phyloP scores from a whole-genome alignment of 495 filamentous ascomycete species.

The Lasiosphaeria ovina region DNA sequence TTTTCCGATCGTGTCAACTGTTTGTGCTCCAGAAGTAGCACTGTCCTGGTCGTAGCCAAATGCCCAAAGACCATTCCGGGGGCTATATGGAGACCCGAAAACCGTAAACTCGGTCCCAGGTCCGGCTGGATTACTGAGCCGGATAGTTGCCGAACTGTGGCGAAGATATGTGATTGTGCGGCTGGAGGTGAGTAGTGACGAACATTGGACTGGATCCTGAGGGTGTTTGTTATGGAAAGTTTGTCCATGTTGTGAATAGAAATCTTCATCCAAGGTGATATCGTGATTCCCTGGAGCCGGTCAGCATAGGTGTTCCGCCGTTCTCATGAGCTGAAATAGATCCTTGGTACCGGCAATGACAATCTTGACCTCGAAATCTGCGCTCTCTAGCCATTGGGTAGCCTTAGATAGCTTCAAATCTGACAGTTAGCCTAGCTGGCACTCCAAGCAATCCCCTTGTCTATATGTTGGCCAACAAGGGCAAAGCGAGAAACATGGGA shows the following conservation, averaged over 20 bases:
- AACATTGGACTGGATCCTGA: constrained; percentile 56
- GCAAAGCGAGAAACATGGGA: not conserved
- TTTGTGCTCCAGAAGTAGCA: not conserved
- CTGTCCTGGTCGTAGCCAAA: constrained; percentile 57
- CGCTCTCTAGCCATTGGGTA: constrained; percentile 74
- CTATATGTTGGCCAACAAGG: too few relatives aligned
- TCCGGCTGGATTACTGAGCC: constrained; percentile 54
- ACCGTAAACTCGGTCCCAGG: constrained; percentile 68
- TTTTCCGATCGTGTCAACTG: constrained; percentile 2
- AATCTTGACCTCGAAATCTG: constrained; percentile 79
- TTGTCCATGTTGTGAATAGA: constrained; percentile 57
- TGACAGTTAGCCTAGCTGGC: not conserved
- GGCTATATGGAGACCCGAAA: constrained; percentile 74
- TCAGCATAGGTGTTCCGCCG: not conserved
- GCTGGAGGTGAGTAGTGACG: constrained; percentile 53
- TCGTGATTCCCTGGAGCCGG: constrained; percentile 69
- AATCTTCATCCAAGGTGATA: constrained; percentile 63
- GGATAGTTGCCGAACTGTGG: constrained; percentile 59
- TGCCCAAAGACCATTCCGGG: constrained; percentile 63
- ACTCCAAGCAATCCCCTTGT: not conserved
- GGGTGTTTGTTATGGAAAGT: constrained; percentile 60
- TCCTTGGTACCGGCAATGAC: constrained; percentile 69
- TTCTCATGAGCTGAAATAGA: not conserved
- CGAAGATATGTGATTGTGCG: constrained; percentile 62
- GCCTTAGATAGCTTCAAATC: constrained; percentile 37